Evolutionary conservation across 2,329 filamentous ascomycete species (phyloP).

Genomic region (Scleromitrula shiraiana): DNA sequence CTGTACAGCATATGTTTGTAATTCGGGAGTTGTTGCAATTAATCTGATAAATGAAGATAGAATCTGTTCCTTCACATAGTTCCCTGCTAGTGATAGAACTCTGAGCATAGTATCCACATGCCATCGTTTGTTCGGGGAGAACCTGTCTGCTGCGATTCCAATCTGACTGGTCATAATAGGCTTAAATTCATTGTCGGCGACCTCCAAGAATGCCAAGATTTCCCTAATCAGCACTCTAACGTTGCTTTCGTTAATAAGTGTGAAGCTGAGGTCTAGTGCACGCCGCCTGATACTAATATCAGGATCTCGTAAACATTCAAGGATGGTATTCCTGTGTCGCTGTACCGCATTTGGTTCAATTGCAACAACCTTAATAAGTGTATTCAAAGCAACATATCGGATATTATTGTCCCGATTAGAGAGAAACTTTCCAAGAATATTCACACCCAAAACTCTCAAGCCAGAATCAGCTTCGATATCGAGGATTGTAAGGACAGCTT

Average conservation of each 20-base stretch:
- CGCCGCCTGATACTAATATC: slow-evolving; percentile 95
- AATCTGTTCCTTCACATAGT: slow-evolving; percentile 97
- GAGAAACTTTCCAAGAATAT: slow-evolving; percentile 96
- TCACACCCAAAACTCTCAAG: slow-evolving; percentile 87
- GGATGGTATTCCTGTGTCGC: slow-evolving; percentile 90
- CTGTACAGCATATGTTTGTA: slow-evolving; percentile 94
- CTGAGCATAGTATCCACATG: slow-evolving; percentile 97
- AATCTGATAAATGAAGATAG: slow-evolving; percentile 92
- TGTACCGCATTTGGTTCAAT: slow-evolving; percentile 98
- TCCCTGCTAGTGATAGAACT: slow-evolving; percentile 86
- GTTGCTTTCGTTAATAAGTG: slow-evolving; percentile 93
- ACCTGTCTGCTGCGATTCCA: slow-evolving; percentile 91
- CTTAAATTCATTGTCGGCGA: slow-evolving; percentile 98
- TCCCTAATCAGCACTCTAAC: slow-evolving; percentile 90
- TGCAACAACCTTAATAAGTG: slow-evolving; percentile 93
- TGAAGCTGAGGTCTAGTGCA: slow-evolving; percentile 96
- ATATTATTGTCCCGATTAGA: slow-evolving; percentile 99
- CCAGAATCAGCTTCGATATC: slow-evolving; percentile 98
- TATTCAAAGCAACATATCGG: slow-evolving; percentile 94
- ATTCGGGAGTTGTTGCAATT: slow-evolving; percentile 86
- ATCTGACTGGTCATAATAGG: slow-evolving; percentile 98
- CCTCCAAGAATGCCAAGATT: slow-evolving; percentile 87
- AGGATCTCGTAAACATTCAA: slow-evolving; percentile 91
- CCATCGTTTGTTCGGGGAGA: slow-evolving; percentile 95
- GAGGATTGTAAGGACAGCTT: slow-evolving; percentile 91